These are phyloP conservation scores for Lecanicillium sp. DNA, from an alignment of 2,329 filamentous ascomycete genomes.

Conservation along the genomic window DNA sequence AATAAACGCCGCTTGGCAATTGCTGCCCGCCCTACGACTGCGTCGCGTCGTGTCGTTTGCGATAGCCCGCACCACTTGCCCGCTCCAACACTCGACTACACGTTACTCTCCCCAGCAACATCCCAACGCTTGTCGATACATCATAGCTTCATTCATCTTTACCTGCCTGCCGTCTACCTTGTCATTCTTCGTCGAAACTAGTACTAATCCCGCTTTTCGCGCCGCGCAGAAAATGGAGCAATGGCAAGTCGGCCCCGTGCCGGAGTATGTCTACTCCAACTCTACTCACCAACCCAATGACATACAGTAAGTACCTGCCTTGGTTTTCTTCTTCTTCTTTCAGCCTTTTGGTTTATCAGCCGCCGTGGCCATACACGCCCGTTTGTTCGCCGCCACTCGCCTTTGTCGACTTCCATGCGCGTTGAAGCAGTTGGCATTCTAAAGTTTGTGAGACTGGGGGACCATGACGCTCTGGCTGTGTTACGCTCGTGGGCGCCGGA, in stretches of 20 bases:
- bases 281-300: slow-evolving; percentile 45
- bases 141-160: neutral
- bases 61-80: too few relatives aligned
- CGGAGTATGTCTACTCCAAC: slow-evolving; percentile 50
- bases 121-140: too few relatives aligned
- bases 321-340: slow-evolving; percentile 18
- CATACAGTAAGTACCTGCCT: slow-evolving; percentile 46
- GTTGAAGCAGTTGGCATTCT: too few relatives aligned
- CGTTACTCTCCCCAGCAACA: too few relatives aligned
- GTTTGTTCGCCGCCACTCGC: neutral
- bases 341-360: slow-evolving; percentile 14
- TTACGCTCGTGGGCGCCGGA: too few relatives aligned
- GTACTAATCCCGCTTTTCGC: slow-evolving; percentile 10
- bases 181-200: neutral
- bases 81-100: too few relatives aligned
- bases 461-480: too few relatives aligned
- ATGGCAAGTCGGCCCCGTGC: slow-evolving; percentile 53
- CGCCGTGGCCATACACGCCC: neutral
- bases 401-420: neutral
- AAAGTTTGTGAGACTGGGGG: too few relatives aligned
- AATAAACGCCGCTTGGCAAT: neutral
- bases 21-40: too few relatives aligned
- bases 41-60: too few relatives aligned
- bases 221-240: slow-evolving; percentile 46
- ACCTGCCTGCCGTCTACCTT: neutral